These are phyloP conservation scores for Talaromyces sp. DNA, from an alignment of 2,329 filamentous ascomycete genomes.

Conservation along the genomic window DNA sequence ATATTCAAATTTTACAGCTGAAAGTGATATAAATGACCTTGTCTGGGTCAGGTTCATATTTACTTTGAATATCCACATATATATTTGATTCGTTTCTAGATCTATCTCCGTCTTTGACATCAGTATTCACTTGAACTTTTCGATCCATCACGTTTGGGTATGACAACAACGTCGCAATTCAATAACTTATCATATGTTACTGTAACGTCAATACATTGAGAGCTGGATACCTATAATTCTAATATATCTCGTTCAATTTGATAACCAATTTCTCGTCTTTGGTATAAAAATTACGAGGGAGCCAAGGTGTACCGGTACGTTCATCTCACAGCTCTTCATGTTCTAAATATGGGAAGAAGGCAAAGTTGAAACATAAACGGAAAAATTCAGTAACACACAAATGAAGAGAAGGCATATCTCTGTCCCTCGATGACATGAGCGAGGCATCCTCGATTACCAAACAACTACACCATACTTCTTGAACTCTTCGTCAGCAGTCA, in stretches of 20 bases:
- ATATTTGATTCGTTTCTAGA: too few species aligned
- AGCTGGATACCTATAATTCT: neutral
- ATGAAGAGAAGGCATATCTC: neutral
- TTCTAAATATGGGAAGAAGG: too few species aligned
- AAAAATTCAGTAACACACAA: neutral
- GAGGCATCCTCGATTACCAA: neutral
- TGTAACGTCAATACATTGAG: neutral
- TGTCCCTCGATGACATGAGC: neutral
- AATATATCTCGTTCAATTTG: neutral
- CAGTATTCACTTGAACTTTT: neutral
- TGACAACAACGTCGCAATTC: neutral
- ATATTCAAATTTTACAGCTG: too few species aligned
- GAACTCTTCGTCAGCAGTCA: neutral
- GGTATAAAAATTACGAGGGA: neutral
- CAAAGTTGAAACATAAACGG: too few species aligned
- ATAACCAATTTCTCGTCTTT: neutral
- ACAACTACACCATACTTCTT: neutral
- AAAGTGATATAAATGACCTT: too few species aligned
- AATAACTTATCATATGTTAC: neutral
- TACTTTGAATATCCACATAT: too few species aligned
- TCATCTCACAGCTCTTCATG: neutral
- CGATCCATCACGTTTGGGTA: neutral
- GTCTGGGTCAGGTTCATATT: too few species aligned
- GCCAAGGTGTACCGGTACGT: neutral
- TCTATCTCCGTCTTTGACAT: too few species aligned